A percentile compares a stretch with the other conserved stretches of the same genome.
These are phyloP conservation scores for Rhodofomes roseus DNA, from an alignment of 1,284 basidiomycete genomes.

Conservation along the genomic window DNA sequence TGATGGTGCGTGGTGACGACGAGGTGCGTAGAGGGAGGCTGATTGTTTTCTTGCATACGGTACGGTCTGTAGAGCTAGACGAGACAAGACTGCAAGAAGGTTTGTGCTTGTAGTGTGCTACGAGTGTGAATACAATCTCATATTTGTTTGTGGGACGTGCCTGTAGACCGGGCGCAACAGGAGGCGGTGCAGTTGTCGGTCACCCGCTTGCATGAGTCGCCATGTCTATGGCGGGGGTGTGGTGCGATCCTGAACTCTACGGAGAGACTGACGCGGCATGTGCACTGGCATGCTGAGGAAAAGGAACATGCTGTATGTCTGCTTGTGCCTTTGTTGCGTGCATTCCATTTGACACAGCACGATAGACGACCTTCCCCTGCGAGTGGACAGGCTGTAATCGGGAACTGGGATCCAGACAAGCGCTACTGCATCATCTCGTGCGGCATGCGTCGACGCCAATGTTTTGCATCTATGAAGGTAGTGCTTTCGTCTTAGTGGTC, in stretches of 20 bases:
- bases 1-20: conserved; percentile 15
- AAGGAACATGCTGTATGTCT: conserved; percentile 29
- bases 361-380: conserved; percentile 32
- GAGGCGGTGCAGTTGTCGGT: conserved; percentile 30
- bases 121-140: neutral
- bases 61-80: conserved; percentile 3
- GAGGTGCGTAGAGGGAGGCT: neutral
- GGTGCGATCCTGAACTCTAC: conserved; percentile 49
- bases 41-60: neutral
- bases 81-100: conserved; percentile 10
- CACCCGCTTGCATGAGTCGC: conserved; percentile 41
- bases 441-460: conserved; percentile 41
- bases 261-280: conserved; percentile 46
- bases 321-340: conserved; percentile 4
- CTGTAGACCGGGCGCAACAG: conserved; percentile 12
- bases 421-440: conserved; percentile 38
- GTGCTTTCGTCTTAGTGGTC: neutral
- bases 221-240: conserved; percentile 62
- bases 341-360: neutral
- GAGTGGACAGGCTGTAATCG: conserved; percentile 45
- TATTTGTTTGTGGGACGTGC: neutral
- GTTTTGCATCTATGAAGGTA: conserved; percentile 46
- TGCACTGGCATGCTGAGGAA: conserved; percentile 42
- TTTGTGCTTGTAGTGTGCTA: conserved; percentile 1
- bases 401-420: conserved; percentile 29